Conservation (phyloP, 352 stramenopile genomes). For the Globisporangium heterothallicum region DNA sequence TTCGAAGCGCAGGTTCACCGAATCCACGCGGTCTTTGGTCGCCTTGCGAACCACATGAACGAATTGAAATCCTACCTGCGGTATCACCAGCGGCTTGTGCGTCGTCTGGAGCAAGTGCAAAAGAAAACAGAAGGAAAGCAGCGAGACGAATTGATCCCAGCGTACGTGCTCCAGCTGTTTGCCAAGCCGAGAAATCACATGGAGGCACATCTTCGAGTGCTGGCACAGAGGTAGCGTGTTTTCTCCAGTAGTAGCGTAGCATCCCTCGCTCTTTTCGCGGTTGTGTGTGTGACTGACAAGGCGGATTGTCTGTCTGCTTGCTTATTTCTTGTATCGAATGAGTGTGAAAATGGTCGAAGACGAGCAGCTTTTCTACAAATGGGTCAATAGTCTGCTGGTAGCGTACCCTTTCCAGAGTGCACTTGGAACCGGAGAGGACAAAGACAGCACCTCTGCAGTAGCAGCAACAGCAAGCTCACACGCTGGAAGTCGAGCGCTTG, state of each 20-base stretch:
- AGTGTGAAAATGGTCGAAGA: conserved; percentile 55
- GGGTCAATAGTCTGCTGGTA: conserved; percentile 50
- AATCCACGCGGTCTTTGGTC: conserved; percentile 37
- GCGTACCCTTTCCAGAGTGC: neutral
- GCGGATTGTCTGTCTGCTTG: too few relatives aligned
- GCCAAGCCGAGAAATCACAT: conserved; percentile 20
- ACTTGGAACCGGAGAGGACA: neutral
- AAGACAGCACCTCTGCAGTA: too few relatives aligned
- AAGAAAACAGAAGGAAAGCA: conserved; percentile 15
- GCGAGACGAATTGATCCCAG: conserved; percentile 27
- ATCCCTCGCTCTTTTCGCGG: neutral
- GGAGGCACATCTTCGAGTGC: conserved; percentile 33
- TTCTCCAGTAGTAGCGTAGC: too few relatives aligned
- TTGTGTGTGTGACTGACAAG: neutral
- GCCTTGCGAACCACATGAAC: conserved; percentile 32
- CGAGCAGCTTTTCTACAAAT: conserved; percentile 67
- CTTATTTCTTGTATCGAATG: neutral
- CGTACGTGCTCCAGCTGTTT: conserved; percentile 38
- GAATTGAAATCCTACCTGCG: conserved; percentile 27
- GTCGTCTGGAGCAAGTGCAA: conserved; percentile 26
- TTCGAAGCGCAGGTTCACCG: conserved; percentile 31
- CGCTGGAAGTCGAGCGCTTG: too few relatives aligned
- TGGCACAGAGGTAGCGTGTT: conserved; percentile 45
- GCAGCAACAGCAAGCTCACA: neutral
- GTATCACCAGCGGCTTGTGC: conserved; percentile 39